Base-by-base conservation (phyloP, 2,329 filamentous ascomycete genomes). In the Fusarium sambucinum region DNA sequence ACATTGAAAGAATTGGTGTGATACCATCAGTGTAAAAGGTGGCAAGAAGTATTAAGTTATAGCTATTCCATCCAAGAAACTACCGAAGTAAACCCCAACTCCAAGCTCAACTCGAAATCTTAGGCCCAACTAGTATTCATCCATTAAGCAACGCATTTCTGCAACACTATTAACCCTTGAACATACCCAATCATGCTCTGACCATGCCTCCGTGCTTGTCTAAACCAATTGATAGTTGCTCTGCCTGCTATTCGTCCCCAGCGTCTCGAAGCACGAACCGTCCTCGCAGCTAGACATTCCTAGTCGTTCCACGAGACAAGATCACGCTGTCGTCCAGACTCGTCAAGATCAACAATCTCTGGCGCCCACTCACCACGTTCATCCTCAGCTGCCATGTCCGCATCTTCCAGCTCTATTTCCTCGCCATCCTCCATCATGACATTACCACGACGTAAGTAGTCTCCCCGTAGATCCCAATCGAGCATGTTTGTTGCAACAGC, bases 401-500 rank as follows among this genome's bases (percentile, higher is more conserved):
- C 77, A 53, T 85, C 75, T 71, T 84, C 82, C 4, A 82, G 74
- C 53, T 84, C 80, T 0, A 86, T 79, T 63, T 83, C 72, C 74
- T 87, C 81, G 27, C 85, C 83, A 68, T 87, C 85, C 62, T 87
- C 85, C 48, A 86, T 78, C 77, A 83, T 85, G 27, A 84, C 74
- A 54, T 78, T 81, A 3, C 85, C 85, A 21, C 78, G 78, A 6
- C 83, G 79, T 8, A 86, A 72, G 65, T 85, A 86, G 58, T 85
- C 80, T 10, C 79, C 82, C 17, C 81, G 74, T 14, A 90, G 74
- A 55, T 89, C 85, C 88, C 87, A 90, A 6, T 83, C 86, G 3
- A 89, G 77, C 6, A 79, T 79, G 2, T 33, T 41, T 4, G 78
- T 77, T 9, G 75, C 73, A 7, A 63, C 68, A 10, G 73, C 63